phyloP scores from a whole-genome alignment of 371 early-diverging fungal species.

The Mucor plumbeus region DNA sequence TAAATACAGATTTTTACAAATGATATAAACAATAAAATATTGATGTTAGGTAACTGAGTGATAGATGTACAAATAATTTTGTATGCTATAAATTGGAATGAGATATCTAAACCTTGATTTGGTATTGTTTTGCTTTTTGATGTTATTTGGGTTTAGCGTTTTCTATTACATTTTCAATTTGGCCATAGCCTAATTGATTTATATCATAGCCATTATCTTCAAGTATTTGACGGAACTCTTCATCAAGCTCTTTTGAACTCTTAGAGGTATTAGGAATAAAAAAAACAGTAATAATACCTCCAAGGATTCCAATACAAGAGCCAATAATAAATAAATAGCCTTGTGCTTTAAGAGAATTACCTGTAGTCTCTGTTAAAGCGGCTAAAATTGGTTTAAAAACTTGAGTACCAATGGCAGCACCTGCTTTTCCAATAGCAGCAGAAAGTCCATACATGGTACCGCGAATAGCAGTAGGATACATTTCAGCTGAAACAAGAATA shows the following conservation, averaged over 20 bases:
- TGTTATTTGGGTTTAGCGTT: background rate
- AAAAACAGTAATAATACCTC: slow-evolving; percentile 45
- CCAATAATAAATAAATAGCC: slow-evolving; percentile 50
- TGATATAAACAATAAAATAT: no score
- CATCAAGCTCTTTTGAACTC: slow-evolving; percentile 49
- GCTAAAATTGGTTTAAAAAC: slow-evolving; percentile 54
- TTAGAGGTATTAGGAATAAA: slow-evolving; percentile 41
- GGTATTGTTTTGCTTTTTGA: background rate
- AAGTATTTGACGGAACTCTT: slow-evolving; percentile 51
- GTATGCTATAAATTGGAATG: no score
- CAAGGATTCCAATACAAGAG: slow-evolving; percentile 54
- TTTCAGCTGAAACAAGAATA: slow-evolving; percentile 56
- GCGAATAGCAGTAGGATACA: slow-evolving; percentile 64
- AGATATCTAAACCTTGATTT: background rate
- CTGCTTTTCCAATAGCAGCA: slow-evolving; percentile 60
- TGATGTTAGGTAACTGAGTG: no score
- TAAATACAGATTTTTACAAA: no score
- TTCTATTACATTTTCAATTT: background rate
- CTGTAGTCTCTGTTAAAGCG: slow-evolving; percentile 40
- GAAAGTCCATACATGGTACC: slow-evolving; percentile 64
- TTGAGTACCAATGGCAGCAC: slow-evolving; percentile 58
- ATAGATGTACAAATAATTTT: no score
- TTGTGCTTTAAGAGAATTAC: slow-evolving; percentile 30
- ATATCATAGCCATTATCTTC: slow-evolving; percentile 54
- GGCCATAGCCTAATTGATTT: slow-evolving; percentile 25